A percentile compares a stretch with the other conserved stretches of the same genome.
phyloP scores from a whole-genome alignment of 73 alveolate genomes.

The Stentor coeruleus region DNA sequence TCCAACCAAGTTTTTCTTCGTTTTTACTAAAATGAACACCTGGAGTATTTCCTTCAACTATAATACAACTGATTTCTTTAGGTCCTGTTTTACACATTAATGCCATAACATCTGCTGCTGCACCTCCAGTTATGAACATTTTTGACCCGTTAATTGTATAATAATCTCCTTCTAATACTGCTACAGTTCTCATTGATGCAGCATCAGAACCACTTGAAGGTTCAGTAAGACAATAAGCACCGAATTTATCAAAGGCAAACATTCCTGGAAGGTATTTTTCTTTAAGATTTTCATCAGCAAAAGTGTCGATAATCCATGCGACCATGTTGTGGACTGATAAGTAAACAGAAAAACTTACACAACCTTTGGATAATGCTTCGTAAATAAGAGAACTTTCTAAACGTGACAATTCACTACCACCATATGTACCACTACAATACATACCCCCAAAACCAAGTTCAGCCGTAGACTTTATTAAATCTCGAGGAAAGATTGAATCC shows the following conservation, averaged over 20 bases:
- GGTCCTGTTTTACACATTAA: conserved; percentile 82
- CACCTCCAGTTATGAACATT: conserved; percentile 79
- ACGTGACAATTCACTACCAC: conserved; percentile 77
- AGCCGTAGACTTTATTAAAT: conserved; percentile 61
- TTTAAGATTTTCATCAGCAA: conserved; percentile 57
- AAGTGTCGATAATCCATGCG: conserved; percentile 69
- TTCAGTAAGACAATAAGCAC: conserved; percentile 84
- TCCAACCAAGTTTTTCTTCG: conserved; percentile 86
- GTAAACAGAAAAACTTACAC: conserved; percentile 70
- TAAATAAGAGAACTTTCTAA: conserved; percentile 73
- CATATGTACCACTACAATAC: conserved; percentile 55
- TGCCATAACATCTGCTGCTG: conserved; percentile 56
- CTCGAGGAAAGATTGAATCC: conserved; percentile 67
- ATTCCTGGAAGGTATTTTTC: conserved; percentile 58
- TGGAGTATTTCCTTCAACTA: conserved; percentile 59
- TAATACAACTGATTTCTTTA: conserved; percentile 67
- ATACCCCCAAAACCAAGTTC: conserved; percentile 76
- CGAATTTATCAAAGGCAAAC: conserved; percentile 48
- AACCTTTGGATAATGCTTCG: conserved; percentile 75
- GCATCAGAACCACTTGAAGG: conserved; percentile 88
- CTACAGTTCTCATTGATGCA: conserved; percentile 66
- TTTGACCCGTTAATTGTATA: conserved; percentile 76
- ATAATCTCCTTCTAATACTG: conserved; percentile 67
- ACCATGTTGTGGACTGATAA: conserved; percentile 71
- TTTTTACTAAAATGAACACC: conserved; percentile 75